Base-by-base conservation (phyloP, 768 basidiomycete genomes). In the Collybiopsis luxurians region DNA sequence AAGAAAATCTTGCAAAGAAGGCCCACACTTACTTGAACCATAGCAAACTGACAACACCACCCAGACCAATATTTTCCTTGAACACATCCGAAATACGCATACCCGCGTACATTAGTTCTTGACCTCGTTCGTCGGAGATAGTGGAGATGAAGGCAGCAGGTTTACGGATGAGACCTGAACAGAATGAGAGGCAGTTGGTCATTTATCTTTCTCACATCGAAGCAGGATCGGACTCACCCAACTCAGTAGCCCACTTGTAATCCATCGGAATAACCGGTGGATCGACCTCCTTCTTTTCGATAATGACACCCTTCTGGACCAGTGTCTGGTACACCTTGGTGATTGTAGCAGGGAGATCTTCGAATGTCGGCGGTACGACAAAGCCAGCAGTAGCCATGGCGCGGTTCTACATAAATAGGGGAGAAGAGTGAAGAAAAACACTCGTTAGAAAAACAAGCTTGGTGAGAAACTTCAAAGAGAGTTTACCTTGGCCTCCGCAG, bases 251-350 rank as follows among this genome's bases (percentile, higher is more conserved):
- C 96, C 96, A 98, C 81, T 98, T 98, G 87, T 98, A 99, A 77
- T 99, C 96, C 93, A 98, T 98, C n/a, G 96, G 96, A 69, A 98
- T 98, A 56, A 90, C 86, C 10, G 96, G 96, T 4, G 95, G 94
- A 23, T 94, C 91, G 54, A 86, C 78, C 79, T 99, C 96, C 36
- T 74, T 64, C 77, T 86, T 79, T 61, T 85, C 86, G 34, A 77
- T 71, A 71, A 99, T 83, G 28, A 73, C 66, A 31, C 95, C 93
- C 45, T 65, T 71, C 58, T 71, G 67, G 56, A 98, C 89, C 62
- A 99, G 90, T 53, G 69, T 74, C 58, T 95, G 83, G 76, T 96
- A 98, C 6, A 92, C 89, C 68, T 86, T 84, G 74, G 83, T 85
- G 69, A 99, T 78, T 54, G 88, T 91, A 39, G 78, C 76, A 7